Evolutionary conservation across 2,329 filamentous ascomycete genomes (phyloP).

Genomic region (Penicillium sp.): DNA sequence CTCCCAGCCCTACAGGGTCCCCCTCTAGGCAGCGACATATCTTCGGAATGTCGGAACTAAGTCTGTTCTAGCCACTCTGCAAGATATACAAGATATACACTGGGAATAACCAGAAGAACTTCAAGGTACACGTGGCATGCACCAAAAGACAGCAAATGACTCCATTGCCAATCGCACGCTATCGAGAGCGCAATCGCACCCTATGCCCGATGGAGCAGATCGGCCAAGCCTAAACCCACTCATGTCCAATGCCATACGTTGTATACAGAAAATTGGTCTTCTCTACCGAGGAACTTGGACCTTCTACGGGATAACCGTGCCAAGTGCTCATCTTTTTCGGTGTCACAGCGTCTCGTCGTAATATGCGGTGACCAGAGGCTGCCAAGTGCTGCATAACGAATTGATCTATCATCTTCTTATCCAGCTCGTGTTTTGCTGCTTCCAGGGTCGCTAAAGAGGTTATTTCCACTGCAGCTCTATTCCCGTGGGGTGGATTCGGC

Average conservation of each 20-base stretch:
- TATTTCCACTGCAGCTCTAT: constrained; percentile 3
- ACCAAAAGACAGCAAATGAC: not conserved
- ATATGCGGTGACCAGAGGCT: not conserved
- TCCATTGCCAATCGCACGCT: constrained; percentile 1
- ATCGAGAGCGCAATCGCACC: not conserved
- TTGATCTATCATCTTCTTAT: constrained; percentile 2
- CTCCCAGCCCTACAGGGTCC: not conserved
- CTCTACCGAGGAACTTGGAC: not conserved
- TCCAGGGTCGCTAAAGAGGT: not conserved
- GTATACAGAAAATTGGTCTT: not conserved
- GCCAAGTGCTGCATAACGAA: not conserved
- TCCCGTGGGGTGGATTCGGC: too few species aligned
- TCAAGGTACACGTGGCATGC: constrained; percentile 7
- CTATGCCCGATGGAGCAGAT: constrained; percentile 8
- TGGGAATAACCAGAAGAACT: not conserved
- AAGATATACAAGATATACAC: too few species aligned
- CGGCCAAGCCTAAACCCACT: constrained; percentile 1
- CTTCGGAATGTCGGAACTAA: not conserved
- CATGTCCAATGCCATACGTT: not conserved
- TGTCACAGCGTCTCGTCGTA: too few species aligned
- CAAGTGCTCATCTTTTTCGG: too few species aligned
- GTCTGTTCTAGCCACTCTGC: too few species aligned
- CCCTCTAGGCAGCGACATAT: not conserved
- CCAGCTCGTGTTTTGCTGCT: not conserved
- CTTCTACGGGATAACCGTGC: not conserved